Conservation (phyloP, 441 rosid species). For the Populus hybrid region DNA sequence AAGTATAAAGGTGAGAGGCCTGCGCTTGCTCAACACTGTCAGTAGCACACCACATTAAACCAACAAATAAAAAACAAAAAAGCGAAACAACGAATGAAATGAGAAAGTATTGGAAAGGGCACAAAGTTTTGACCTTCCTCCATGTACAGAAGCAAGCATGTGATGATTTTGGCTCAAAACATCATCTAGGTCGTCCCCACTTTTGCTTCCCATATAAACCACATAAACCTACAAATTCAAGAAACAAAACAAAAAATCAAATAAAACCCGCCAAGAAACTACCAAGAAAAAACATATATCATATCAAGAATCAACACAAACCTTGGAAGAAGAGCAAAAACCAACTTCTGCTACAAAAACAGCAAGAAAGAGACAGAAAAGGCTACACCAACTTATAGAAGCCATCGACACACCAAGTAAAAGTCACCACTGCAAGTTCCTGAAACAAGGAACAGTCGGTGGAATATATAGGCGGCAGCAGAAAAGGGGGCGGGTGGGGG, state of each 20-base stretch:
- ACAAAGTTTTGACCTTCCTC: conserved; percentile 37
- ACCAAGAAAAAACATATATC: neutral
- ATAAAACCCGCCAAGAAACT: neutral
- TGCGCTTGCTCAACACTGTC: conserved; percentile 40
- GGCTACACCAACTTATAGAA: neutral
- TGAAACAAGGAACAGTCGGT: neutral
- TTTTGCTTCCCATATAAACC: conserved; percentile 48
- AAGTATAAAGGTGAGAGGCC: conserved; percentile 49
- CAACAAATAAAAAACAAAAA: neutral
- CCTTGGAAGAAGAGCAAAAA: conserved; percentile 14
- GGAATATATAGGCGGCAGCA: neutral
- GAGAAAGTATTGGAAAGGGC: no score
- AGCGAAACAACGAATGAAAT: neutral
- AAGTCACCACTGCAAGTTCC: neutral
- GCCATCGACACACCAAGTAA: neutral
- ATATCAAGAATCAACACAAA: neutral
- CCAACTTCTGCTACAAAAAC: conserved; percentile 1
- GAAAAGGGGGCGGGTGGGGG: neutral
- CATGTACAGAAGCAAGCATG: conserved; percentile 45
- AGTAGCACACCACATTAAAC: neutral
- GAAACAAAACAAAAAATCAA: neutral
- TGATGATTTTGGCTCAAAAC: conserved; percentile 34
- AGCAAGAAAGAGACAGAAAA: conserved; percentile 2
- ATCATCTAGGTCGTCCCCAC: conserved; percentile 27
- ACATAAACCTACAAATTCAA: conserved; percentile 37